Evolutionary conservation across 75 land plant genomes (phyloP).

Genomic region (Sequoiadendron giganteum): DNA sequence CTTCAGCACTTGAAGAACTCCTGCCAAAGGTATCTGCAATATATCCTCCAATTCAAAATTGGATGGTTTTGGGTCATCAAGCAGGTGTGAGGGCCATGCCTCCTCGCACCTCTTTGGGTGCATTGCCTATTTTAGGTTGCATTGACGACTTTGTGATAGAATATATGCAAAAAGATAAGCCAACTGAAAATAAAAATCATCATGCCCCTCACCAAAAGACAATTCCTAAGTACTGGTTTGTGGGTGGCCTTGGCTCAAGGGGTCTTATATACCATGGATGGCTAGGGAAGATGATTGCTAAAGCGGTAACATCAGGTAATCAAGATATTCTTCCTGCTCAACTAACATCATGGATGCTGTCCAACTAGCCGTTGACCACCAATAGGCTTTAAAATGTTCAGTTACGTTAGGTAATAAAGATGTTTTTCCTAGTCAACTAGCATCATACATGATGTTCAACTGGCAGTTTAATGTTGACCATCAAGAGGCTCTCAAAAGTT

Average conservation of each 20-base stretch:
- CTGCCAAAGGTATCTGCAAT: conserved; percentile 61
- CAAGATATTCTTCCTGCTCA: conserved; percentile 58
- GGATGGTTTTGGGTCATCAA: conserved; percentile 53
- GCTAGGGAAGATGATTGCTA: conserved; percentile 81
- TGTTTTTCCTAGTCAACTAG: conserved; percentile 57
- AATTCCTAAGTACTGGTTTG: conserved; percentile 66
- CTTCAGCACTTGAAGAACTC: conserved; percentile 60
- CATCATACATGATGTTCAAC: conserved; percentile 33
- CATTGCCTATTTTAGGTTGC: conserved; percentile 86
- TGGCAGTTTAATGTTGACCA: not conserved
- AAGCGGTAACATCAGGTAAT: conserved; percentile 58
- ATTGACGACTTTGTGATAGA: conserved; percentile 49
- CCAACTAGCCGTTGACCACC: not conserved
- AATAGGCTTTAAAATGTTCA: not conserved
- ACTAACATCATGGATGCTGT: conserved; percentile 49
- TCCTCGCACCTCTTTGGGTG: conserved; percentile 70
- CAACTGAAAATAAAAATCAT: not conserved
- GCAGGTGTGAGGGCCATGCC: conserved; percentile 99
- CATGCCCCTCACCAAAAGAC: not conserved
- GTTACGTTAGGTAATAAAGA: conserved; percentile 25
- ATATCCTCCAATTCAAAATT: conserved; percentile 65
- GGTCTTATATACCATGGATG: conserved; percentile 95
- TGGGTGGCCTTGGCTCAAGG: conserved; percentile 94
- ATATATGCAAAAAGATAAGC: not conserved
- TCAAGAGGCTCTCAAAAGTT: not conserved